Base-by-base conservation (phyloP, 345 rosid species). In the Citrus mangshanensis region DNA sequence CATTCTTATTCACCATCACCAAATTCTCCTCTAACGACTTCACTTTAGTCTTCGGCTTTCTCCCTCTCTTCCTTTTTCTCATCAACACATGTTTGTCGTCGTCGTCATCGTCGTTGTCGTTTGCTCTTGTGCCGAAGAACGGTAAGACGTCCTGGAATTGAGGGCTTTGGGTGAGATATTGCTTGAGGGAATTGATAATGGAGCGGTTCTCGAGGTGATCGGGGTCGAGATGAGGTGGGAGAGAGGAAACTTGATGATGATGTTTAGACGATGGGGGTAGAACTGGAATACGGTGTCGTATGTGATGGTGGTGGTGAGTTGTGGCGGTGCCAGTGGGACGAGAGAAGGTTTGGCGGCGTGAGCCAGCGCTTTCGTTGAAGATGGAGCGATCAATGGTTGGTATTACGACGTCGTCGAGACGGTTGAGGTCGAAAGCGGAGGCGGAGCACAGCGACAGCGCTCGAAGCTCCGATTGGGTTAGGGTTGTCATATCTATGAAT, bases 331-430 rank as follows among this genome's bases (percentile, higher is more conserved):
- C 58, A 32, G 86, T 69, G 67, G 87, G 92, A 46, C 89, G 90
- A 19, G 93, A 85, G 87, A 85, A 92, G 70, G 90, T 88, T 81
- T 92, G 97, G 59, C 89, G 89, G 74, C 88, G 91, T 37, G 97
- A 92, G 28, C 97, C 93, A 10, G 91, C 87, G 81, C 93, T 89
- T 73, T 91, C 95, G 75, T 89, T 92, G 88, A 92, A 92, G 77
- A 42, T 68, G 27, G 97, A 78, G 49, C 84, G 92, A 85, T 92
- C 95, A 40, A 92, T 81, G 42, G 76, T 67, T 37, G 92, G 87
- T 54, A 81, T 58, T n/a, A 84, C 77, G 65, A 81, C 46, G 72
- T 87, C 80, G 79, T 80, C 81, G 56, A 84, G 61, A 64, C 68
- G 79, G 64, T 46, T 70, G 72, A 76, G 83, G 75, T 81, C 84